Conservation (phyloP, 192 early-diverging fungal genomes). For the Coemansia sp. region DNA sequence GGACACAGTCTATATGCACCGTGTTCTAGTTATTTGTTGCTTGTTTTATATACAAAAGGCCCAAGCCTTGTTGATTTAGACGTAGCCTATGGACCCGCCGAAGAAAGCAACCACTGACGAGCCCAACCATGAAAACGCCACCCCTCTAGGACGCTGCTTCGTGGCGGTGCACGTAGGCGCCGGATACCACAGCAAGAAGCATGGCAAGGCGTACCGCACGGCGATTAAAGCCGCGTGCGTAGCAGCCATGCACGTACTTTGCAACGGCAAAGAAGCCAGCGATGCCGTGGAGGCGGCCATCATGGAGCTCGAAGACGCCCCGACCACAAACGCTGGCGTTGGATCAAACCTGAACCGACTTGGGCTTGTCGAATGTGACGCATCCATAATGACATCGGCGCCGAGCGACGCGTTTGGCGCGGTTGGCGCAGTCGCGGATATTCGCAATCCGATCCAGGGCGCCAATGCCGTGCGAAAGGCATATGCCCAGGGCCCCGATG, state of each 20-base stretch:
- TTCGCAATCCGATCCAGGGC: constrained; percentile 69
- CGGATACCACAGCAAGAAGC: constrained; percentile 29
- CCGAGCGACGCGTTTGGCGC: constrained; percentile 70
- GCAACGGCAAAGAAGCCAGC: constrained; percentile 11
- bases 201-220: constrained; percentile 18
- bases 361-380: constrained; percentile 86
- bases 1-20: no score
- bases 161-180: constrained; percentile 49
- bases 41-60: no score
- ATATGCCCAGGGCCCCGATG: constrained; percentile 13
- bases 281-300: constrained; percentile 37
- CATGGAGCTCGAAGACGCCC: constrained; percentile 50
- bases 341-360: constrained; percentile 81
- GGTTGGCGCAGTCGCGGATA: constrained; percentile 68
- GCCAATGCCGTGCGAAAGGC: constrained; percentile 58
- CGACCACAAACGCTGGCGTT: constrained; percentile 63
- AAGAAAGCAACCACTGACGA: no score
- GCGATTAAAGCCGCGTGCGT: constrained; percentile 37
- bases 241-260: constrained; percentile 21
- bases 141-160: constrained; percentile 6
- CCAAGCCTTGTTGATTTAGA: no score
- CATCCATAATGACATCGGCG: constrained; percentile 69
- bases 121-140: background rate
- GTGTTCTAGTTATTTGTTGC: no score
- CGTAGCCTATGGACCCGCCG: background rate